Evolutionary conservation across 176 grass and related monocot genomes (phyloP).

Genomic region (Musa troglodytarum): DNA sequence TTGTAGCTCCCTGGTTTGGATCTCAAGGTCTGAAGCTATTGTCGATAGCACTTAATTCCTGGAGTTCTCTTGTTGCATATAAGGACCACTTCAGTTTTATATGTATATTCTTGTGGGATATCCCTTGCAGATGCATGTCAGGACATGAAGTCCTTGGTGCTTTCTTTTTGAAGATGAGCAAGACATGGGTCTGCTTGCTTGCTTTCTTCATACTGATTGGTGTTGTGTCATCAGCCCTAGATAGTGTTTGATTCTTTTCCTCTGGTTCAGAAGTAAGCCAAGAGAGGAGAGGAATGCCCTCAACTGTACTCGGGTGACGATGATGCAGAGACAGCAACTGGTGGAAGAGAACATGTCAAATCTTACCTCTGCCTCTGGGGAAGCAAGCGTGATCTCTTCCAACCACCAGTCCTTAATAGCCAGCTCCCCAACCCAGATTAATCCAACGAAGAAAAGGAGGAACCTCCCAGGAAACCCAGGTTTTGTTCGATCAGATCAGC

Average conservation of each 20-base stretch:
- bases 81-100: not conserved
- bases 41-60: no score
- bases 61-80: not conserved
- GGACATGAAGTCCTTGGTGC: not conserved
- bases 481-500: constrained; percentile 17
- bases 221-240: not conserved
- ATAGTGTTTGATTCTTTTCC: no score
- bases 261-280: no score
- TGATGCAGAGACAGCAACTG: constrained; percentile 51
- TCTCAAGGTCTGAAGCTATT: no score
- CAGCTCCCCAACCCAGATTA: constrained; percentile 27
- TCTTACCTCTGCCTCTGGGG: constrained; percentile 86
- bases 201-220: not conserved
- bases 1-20: not conserved
- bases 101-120: constrained; percentile 16
- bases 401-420: constrained; percentile 36
- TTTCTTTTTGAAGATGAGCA: constrained; percentile 1
- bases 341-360: constrained; percentile 96
- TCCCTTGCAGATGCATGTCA: constrained; percentile 28
- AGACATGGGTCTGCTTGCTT: not conserved
- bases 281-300: constrained; percentile 45
- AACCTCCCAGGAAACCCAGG: constrained; percentile 95
- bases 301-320: no score
- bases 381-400: constrained; percentile 57
- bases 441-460: constrained; percentile 79